These are phyloP conservation scores for Tillandsia leiboldiana DNA, from an alignment of 176 grass and related monocot species.

Conservation along the genomic window DNA sequence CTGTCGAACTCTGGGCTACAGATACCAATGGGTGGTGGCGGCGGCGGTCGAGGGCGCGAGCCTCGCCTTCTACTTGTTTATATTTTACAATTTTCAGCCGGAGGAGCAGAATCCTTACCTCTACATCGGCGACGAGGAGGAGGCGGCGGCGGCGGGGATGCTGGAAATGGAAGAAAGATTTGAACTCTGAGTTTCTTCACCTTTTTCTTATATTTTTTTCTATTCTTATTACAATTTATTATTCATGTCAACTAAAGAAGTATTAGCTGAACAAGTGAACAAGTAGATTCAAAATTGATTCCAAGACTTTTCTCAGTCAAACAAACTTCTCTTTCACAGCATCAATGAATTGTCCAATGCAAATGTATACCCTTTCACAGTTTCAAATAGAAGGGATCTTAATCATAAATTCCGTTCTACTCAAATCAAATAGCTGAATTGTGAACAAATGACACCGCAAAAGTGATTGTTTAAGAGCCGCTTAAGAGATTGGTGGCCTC, in stretches of 20 bases:
- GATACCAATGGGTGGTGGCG: constrained; percentile 38
- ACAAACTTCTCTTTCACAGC: background rate
- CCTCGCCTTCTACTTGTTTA: constrained; percentile 41
- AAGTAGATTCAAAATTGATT: no score
- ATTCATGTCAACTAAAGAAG: no score
- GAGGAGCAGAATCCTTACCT: constrained; percentile 51
- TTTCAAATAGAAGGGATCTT: no score
- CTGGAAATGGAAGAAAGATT: constrained; percentile 42
- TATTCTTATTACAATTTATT: no score
- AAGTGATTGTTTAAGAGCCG: constrained; percentile 5
- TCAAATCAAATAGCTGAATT: background rate
- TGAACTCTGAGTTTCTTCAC: constrained; percentile 28
- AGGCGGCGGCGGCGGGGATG: constrained; percentile 32
- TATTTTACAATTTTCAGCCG: constrained; percentile 47
- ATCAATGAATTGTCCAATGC: no score
- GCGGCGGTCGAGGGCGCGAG: constrained; percentile 26
- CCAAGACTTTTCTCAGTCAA: background rate
- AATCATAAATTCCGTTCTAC: no score
- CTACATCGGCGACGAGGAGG: constrained; percentile 46
- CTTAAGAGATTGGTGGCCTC: constrained; percentile 29
- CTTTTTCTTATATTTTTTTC: no score
- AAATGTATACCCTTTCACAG: no score
- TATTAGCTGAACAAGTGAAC: no score
- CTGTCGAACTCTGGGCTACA: constrained; percentile 13
- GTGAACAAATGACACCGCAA: background rate